These are phyloP conservation scores for Chondrus crispus DNA, from an alignment of 23 red algal genomes.

Conservation along the genomic window DNA sequence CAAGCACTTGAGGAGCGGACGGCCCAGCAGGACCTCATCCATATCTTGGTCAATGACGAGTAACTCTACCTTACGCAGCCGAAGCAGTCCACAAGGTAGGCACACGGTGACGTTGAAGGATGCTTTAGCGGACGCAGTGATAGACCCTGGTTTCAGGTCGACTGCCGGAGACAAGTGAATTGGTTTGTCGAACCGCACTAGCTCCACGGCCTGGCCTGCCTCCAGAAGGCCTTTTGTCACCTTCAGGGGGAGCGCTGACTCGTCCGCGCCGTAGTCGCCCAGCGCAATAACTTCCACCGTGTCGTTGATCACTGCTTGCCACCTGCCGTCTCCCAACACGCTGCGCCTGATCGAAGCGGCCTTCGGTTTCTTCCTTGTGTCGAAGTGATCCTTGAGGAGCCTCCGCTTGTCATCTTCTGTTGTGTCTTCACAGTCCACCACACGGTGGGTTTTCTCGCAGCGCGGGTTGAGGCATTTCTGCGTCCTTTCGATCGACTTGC, in stretches of 20 bases:
- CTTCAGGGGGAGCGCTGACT: background rate
- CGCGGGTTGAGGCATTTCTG: background rate
- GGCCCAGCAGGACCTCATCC: background rate
- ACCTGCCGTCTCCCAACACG: background rate
- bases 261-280: constrained; percentile 6
- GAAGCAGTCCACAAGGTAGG: background rate
- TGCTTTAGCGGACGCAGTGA: background rate
- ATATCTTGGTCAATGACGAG: background rate
- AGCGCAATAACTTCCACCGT: background rate
- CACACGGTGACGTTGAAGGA: background rate
- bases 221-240: background rate
- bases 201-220: background rate
- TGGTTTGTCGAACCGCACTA: background rate
- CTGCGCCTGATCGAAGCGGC: background rate
- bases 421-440: background rate
- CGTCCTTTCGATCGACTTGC: background rate
- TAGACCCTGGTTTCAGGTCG: background rate
- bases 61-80: constrained; percentile 5
- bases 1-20: constrained; percentile 11
- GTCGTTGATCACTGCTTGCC: background rate
- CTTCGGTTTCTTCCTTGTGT: background rate
- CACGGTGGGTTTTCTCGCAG: background rate
- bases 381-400: background rate
- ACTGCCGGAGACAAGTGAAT: background rate
- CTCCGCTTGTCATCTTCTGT: background rate